Evolutionary conservation across 2,329 filamentous ascomycete genomes (phyloP).

Genomic region (Neonectria faginata): DNA sequence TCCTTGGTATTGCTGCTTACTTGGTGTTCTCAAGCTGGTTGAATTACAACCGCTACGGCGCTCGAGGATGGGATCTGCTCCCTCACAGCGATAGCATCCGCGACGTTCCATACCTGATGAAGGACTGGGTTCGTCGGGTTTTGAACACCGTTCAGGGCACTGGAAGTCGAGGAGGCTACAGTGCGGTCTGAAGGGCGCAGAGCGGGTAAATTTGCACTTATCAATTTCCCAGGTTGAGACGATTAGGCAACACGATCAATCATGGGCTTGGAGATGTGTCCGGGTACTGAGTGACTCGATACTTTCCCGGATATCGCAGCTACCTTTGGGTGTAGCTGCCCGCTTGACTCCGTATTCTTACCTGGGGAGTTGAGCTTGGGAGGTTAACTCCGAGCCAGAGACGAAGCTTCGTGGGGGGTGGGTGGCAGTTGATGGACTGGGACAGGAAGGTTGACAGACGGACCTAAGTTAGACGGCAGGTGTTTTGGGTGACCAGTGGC

Average conservation of each 20-base stretch:
- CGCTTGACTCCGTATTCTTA: slow-evolving; percentile 1
- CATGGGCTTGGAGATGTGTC: slow-evolving; percentile 6
- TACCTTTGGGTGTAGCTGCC: not conserved
- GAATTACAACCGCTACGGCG: slow-evolving; percentile 97
- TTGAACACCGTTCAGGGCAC: slow-evolving; percentile 86
- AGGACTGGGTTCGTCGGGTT: slow-evolving; percentile 86
- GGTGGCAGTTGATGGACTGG: slow-evolving; percentile 6
- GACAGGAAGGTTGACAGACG: slow-evolving; percentile 11
- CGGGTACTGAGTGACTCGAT: not conserved
- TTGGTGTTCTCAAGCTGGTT: slow-evolving; percentile 99
- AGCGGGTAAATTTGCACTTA: slow-evolving; percentile 16
- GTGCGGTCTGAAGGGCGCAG: slow-evolving; percentile 75
- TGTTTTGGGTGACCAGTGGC: slow-evolving; percentile 22
- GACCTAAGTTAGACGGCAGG: slow-evolving; percentile 24
- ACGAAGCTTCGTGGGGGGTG: slow-evolving; percentile 11
- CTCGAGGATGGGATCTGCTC: slow-evolving; percentile 92
- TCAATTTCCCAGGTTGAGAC: slow-evolving; percentile 10
- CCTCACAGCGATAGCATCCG: slow-evolving; percentile 93
- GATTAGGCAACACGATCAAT: slow-evolving; percentile 10
- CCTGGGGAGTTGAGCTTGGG: slow-evolving; percentile 4
- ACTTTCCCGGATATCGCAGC: not conserved
- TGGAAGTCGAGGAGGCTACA: slow-evolving; percentile 90
- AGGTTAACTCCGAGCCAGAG: not conserved
- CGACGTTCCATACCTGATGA: slow-evolving; percentile 90
- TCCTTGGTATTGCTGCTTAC: slow-evolving; percentile 87